phyloP scores from a whole-genome alignment of 805 yeast species.

The Scheffersomyces stipitis region DNA sequence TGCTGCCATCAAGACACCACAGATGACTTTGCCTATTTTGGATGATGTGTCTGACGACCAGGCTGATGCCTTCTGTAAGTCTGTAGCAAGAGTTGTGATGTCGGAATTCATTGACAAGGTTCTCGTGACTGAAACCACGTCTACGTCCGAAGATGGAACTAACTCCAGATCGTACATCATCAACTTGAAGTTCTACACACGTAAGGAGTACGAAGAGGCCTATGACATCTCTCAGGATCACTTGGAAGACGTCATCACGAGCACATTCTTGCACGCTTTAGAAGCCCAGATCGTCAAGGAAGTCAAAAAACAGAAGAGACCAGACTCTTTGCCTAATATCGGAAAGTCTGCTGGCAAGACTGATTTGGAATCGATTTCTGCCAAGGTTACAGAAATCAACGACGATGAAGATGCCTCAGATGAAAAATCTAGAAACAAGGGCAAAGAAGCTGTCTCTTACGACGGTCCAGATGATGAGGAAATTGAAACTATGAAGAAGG shows the following conservation, averaged over 20 bases:
- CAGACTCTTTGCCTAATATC: constrained; percentile 57
- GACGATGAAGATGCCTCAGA: constrained; percentile 62
- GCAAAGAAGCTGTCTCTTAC: constrained; percentile 86
- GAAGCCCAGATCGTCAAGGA: constrained; percentile 78
- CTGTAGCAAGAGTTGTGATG: constrained; percentile 78
- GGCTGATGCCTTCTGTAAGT: constrained; percentile 92
- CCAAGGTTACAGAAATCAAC: constrained; percentile 23
- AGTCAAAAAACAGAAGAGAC: constrained; percentile 73
- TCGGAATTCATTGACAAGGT: constrained; percentile 88
- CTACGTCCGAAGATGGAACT: constrained; percentile 47
- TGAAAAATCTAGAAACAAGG: constrained; percentile 57
- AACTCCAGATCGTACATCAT: constrained; percentile 73
- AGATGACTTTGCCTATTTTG: constrained; percentile 89
- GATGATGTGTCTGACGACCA: constrained; percentile 77
- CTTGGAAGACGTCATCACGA: constrained; percentile 66
- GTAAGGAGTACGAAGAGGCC: constrained; percentile 77
- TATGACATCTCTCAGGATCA: constrained; percentile 83
- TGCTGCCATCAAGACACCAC: constrained; percentile 94
- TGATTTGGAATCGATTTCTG: constrained; percentile 43
- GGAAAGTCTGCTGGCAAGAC: constrained; percentile 70
- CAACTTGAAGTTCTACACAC: constrained; percentile 70
- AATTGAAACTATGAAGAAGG: constrained; percentile 82
- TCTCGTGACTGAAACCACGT: constrained; percentile 84
- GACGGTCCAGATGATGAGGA: constrained; percentile 97
- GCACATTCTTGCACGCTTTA: constrained; percentile 64